Conservation (phyloP, 164 flowering plant genomes). For the Kalanchoe fedtschenkoi region DNA sequence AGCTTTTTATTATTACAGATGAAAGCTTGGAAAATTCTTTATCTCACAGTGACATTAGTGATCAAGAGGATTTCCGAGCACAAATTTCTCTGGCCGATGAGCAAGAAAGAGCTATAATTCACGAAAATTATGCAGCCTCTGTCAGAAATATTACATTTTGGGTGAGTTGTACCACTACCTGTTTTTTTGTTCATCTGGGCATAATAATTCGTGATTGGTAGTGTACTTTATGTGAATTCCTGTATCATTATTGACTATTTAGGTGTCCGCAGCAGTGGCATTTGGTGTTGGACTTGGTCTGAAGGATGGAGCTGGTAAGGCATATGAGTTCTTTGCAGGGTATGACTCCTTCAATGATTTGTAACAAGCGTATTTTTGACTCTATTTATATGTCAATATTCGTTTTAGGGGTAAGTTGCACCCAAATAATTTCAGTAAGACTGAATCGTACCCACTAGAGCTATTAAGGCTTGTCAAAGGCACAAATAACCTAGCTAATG, state of each 20-base stretch:
- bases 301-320: constrained; percentile 75
- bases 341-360: constrained; percentile 16
- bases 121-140: constrained; percentile 30
- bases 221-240: constrained; percentile 6
- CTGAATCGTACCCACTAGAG: too few relatives aligned
- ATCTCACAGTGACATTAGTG: background rate
- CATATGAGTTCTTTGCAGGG: constrained; percentile 97
- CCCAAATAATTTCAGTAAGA: too few relatives aligned
- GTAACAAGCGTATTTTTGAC: background rate
- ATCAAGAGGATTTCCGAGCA: constrained; percentile 10
- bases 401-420: too few relatives aligned
- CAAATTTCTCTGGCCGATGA: constrained; percentile 13
- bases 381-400: too few relatives aligned
- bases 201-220: constrained; percentile 5
- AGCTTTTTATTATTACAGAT: background rate
- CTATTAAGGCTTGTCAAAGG: too few relatives aligned
- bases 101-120: constrained; percentile 15
- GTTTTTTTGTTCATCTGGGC: background rate
- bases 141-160: constrained; percentile 61
- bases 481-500: too few relatives aligned
- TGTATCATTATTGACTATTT: constrained; percentile 12
- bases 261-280: constrained; percentile 72
- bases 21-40: background rate
- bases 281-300: constrained; percentile 86
- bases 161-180: constrained; percentile 26